Conservation (phyloP, 192 early-diverging fungal species). For the Backusella circina region DNA sequence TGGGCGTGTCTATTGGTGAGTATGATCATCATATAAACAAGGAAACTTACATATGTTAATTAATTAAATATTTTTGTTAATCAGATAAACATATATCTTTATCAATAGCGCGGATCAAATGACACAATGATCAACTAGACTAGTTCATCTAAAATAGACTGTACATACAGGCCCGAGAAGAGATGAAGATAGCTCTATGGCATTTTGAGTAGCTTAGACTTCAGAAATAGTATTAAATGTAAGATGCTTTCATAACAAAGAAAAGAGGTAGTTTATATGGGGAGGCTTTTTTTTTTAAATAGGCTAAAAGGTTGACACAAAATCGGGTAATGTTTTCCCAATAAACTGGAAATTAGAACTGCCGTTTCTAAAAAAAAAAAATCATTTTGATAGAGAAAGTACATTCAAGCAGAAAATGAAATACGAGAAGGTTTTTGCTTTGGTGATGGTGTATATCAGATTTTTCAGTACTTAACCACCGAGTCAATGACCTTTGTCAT, state of each 20-base stretch:
- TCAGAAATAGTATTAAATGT: background rate
- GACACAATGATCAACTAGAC: constrained; percentile 15
- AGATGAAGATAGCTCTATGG: constrained; percentile 7
- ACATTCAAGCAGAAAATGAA: background rate
- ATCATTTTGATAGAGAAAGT: background rate
- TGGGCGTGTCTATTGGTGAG: background rate
- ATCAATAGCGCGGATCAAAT: background rate
- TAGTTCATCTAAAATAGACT: constrained; percentile 22
- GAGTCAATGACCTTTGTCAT: no score
- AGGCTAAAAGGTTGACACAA: constrained; percentile 15
- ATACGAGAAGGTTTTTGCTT: no score
- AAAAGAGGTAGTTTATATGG: background rate
- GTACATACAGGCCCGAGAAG: constrained; percentile 22
- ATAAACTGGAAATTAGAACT: constrained; percentile 28
- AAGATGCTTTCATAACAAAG: background rate
- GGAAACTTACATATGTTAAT: background rate
- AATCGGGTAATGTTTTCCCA: constrained; percentile 20
- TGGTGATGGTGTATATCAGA: no score
- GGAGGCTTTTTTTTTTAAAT: background rate
- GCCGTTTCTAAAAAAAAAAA: background rate
- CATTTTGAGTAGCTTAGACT: background rate
- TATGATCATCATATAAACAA: background rate
- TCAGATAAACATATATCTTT: background rate
- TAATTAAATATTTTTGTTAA: background rate
- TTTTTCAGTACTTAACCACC: no score